Conservation (phyloP, 768 basidiomycete genomes). For the Lanmaoa rubissima region DNA sequence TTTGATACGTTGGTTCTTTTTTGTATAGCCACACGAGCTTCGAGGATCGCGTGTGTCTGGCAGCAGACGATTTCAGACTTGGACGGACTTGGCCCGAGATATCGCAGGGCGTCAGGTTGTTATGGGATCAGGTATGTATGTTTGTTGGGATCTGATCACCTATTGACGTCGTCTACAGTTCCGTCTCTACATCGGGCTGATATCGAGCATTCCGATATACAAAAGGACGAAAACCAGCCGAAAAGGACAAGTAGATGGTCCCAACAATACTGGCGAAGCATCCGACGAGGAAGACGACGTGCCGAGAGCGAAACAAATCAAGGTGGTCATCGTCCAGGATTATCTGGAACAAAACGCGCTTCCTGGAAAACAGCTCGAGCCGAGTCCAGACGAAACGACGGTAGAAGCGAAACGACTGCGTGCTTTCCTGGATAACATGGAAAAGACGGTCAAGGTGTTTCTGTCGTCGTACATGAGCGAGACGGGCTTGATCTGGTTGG, state of each 20-base stretch:
- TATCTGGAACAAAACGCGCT: constrained; percentile 26
- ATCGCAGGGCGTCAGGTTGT: constrained; percentile 23
- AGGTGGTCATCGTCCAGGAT: constrained; percentile 28
- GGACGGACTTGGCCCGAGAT: constrained; percentile 33
- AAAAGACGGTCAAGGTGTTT: constrained; percentile 58
- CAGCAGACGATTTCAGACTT: constrained; percentile 32
- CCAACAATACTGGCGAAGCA: constrained; percentile 32
- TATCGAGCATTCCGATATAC: constrained; percentile 32
- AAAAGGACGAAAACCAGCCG: constrained; percentile 25
- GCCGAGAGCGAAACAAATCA: constrained; percentile 22
- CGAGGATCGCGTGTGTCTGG: constrained; percentile 26
- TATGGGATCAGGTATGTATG: constrained; percentile 32
- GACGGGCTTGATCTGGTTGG: constrained; percentile 65
- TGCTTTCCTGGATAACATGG: constrained; percentile 62
- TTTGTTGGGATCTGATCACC: neutral
- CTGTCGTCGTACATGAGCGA: constrained; percentile 65
- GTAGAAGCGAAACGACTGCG: constrained; percentile 31
- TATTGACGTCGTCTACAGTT: constrained; percentile 21
- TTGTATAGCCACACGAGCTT: constrained; percentile 8
- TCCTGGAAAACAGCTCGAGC: constrained; percentile 32
- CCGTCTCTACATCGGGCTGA: constrained; percentile 31
- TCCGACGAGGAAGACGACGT: constrained; percentile 27
- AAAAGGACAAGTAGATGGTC: constrained; percentile 25
- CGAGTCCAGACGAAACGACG: constrained; percentile 9
- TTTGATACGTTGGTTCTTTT: neutral